Evolutionary conservation across 106 monocot species (phyloP).

Genomic region (Iris macrosiphon): DNA sequence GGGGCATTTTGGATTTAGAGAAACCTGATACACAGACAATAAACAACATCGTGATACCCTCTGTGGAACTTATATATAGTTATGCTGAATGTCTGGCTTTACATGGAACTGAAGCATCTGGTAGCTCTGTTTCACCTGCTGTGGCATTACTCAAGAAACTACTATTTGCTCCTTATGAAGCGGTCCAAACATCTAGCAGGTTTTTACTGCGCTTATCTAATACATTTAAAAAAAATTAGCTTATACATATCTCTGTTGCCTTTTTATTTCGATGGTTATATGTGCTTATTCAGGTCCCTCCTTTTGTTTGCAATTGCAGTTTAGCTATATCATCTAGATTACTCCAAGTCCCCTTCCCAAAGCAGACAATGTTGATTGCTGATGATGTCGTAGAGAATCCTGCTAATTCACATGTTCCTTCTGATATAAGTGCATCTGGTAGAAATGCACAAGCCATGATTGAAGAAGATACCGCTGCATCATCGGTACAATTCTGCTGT

Average conservation of each 20-base stretch:
- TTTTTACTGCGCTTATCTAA: no score
- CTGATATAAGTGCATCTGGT: slow-evolving; percentile 35
- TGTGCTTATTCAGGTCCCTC: no score
- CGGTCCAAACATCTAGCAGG: slow-evolving; percentile 96
- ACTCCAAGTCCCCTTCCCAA: slow-evolving; percentile 97
- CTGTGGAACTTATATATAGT: slow-evolving; percentile 95
- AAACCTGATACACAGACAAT: slow-evolving; percentile 90
- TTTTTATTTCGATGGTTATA: no score
- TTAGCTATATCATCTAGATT: slow-evolving; percentile 98
- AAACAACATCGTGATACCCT: slow-evolving; percentile 84
- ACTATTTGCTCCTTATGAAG: slow-evolving; percentile 88
- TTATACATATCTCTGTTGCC: no score
- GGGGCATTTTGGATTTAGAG: slow-evolving; percentile 85
- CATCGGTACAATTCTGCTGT: slow-evolving; percentile 96
- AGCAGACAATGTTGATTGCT: slow-evolving; percentile 80
- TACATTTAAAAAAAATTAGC: no score
- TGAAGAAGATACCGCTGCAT: slow-evolving; percentile 83
- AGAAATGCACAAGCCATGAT: slow-evolving; percentile 72
- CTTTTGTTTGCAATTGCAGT: no score
- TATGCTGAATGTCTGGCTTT: slow-evolving; percentile 95
- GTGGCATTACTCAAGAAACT: slow-evolving; percentile 75
- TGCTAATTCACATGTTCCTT: slow-evolving; percentile 21
- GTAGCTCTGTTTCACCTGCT: slow-evolving; percentile 65
- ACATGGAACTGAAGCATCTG: slow-evolving; percentile 45
- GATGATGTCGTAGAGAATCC: slow-evolving; percentile 70